Evolutionary conservation across 768 basidiomycete species (phyloP), one percentile per base, ranked within the genome.

Genomic region (Trametes elegans): DNA sequence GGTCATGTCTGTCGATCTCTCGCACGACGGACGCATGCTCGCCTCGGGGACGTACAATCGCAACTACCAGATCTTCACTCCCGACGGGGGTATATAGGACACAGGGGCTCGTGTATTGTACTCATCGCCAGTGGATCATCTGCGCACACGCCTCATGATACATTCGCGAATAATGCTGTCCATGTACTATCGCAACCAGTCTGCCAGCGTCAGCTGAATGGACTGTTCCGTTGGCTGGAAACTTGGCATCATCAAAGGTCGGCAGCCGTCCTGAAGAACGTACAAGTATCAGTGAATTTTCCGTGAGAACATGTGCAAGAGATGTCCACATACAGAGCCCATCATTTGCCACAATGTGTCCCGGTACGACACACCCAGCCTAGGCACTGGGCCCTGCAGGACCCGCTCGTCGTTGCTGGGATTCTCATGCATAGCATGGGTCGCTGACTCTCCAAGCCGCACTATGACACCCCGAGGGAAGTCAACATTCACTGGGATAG

Each of bases 1-100:
- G 71, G 95, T 98, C 57, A 99, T 98, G 97, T 92, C 90, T 7
- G 94, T 98, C 9, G 97, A 99, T 68, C 78, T 98, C 19, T 84
- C 87, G 24, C 78, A 79, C 49, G 92, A 96, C 68, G 91, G 86
- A 11, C 85, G 84, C 64, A 78, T 91, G 67, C 79, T 97, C 39
- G 95, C 87, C 4, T 89, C 88, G 5, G 94, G 94, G 32, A 94
- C 92, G 39, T 96, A 92, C 70, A 95, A 93, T 72, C 80, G 95
- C 56, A 93, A 90, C 72, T 97, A 93, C 79, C 95, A 98, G 68
- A 75, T 98, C 54, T 98, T 91, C 70, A 84, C 90, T 7, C 87
- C 88, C 3, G 92, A 93, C 62, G 85, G 35, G 11, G 32, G 28
- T 19, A 35, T 45, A 31, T 47, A 43, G 24, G 23, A 4, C 10